Conservation (phyloP, 768 basidiomycete genomes). For the Lentinula guzmanii region DNA sequence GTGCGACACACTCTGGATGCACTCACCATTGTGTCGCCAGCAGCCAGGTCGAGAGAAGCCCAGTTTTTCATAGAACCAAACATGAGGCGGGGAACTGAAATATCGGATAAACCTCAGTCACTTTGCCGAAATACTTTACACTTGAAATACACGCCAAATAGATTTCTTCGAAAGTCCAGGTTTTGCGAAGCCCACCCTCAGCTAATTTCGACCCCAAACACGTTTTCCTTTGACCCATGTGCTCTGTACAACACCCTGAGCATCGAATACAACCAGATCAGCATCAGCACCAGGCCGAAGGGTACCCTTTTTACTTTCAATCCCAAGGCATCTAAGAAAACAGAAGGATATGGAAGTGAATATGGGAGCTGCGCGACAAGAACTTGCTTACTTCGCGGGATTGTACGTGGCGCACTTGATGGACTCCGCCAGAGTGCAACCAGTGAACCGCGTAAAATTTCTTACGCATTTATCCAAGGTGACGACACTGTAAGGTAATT, state of each 20-base stretch:
- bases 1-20: background rate
- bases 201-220: slow-evolving; percentile 42
- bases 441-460: slow-evolving; percentile 81
- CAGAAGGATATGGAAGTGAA: background rate
- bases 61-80: slow-evolving; percentile 12
- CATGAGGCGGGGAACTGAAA: background rate
- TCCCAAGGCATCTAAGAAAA: slow-evolving; percentile 60
- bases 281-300: slow-evolving; percentile 81
- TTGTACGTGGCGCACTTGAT: slow-evolving; percentile 84
- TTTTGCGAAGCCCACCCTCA: slow-evolving; percentile 6
- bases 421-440: slow-evolving; percentile 76
- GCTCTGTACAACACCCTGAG: slow-evolving; percentile 55
- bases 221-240: slow-evolving; percentile 77
- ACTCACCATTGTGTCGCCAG: too few relatives aligned
- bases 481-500: slow-evolving; percentile 46
- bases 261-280: slow-evolving; percentile 74
- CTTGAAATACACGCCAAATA: background rate
- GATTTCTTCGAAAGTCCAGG: too few relatives aligned
- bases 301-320: slow-evolving; percentile 76
- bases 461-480: slow-evolving; percentile 81
- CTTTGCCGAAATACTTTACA: background rate
- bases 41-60: slow-evolving; percentile 2
- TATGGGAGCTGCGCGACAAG: background rate
- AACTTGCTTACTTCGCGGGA: slow-evolving; percentile 59
- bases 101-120: background rate